These are phyloP conservation scores for Solanum hybrid DNA, from an alignment of 305 asterid species.

Conservation along the genomic window DNA sequence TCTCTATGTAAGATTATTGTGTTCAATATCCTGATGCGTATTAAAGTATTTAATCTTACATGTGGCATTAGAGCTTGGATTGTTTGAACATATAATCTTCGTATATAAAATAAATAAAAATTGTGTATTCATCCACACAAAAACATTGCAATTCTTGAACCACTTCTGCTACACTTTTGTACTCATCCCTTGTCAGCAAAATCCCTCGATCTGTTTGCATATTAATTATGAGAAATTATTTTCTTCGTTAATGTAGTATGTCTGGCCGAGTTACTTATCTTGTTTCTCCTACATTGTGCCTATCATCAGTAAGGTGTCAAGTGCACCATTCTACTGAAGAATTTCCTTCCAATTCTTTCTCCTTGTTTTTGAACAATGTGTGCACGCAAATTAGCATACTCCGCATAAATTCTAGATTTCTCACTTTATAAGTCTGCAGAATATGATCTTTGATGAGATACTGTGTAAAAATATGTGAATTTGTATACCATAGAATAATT, in stretches of 20 bases:
- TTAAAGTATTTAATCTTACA: no score
- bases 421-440: not conserved
- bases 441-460: not conserved
- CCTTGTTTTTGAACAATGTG: not conserved
- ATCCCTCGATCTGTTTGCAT: constrained; percentile 43
- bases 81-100: not conserved
- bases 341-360: not conserved
- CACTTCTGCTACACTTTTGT: constrained; percentile 56
- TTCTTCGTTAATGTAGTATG: not conserved
- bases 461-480: not conserved
- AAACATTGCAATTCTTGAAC: constrained; percentile 48
- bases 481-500: not conserved
- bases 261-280: not conserved
- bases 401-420: not conserved
- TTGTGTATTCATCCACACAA: constrained; percentile 39
- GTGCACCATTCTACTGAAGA: not conserved
- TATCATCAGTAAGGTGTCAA: not conserved
- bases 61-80: not conserved
- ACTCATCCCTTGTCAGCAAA: constrained; percentile 42
- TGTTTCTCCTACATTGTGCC: not conserved
- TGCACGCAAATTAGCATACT: not conserved
- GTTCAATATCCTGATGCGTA: not conserved
- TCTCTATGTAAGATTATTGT: not conserved
- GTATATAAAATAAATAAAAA: constrained; percentile 17
- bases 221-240: not conserved